These are phyloP conservation scores for Colletotrichum eremochloae DNA, from an alignment of 2,329 filamentous ascomycete species.

Conservation along the genomic window DNA sequence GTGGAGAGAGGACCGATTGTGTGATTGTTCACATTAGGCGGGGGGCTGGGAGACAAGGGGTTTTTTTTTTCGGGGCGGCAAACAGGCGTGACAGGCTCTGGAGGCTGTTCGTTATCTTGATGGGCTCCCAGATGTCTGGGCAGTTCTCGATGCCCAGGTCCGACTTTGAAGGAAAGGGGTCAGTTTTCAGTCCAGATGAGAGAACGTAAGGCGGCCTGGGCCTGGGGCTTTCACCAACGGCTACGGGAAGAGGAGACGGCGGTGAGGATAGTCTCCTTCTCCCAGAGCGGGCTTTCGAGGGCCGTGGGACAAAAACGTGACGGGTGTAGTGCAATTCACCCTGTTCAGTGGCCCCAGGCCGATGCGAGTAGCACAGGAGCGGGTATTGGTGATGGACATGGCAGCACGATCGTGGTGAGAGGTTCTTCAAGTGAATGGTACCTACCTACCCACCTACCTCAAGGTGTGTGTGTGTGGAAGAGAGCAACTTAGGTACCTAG, in stretches of 20 bases:
- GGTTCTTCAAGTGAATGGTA: background rate
- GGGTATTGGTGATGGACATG: background rate
- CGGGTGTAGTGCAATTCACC: constrained; percentile 12
- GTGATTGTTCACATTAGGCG: constrained; percentile 25
- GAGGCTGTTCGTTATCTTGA: constrained; percentile 9
- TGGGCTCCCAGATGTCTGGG: background rate
- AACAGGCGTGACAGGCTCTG: constrained; percentile 3
- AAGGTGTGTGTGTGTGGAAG: background rate
- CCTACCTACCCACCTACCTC: too few relatives aligned
- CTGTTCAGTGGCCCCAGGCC: constrained; percentile 26
- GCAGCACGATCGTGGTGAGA: background rate
- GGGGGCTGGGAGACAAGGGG: constrained; percentile 26
- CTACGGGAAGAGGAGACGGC: constrained; percentile 5
- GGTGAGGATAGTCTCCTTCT: constrained; percentile 11
- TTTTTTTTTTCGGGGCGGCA: background rate
- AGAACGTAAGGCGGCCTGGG: background rate
- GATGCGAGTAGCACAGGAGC: constrained; percentile 8
- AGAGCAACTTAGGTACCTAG: background rate
- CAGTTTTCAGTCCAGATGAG: background rate
- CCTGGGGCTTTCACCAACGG: background rate
- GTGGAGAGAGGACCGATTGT: constrained; percentile 15
- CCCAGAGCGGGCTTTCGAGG: background rate
- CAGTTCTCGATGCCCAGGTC: background rate
- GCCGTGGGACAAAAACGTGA: constrained; percentile 1
- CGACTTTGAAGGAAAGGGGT: background rate